Base-by-base conservation (phyloP, 257 asterid genomes). In the Haberlea rhodopensis region DNA sequence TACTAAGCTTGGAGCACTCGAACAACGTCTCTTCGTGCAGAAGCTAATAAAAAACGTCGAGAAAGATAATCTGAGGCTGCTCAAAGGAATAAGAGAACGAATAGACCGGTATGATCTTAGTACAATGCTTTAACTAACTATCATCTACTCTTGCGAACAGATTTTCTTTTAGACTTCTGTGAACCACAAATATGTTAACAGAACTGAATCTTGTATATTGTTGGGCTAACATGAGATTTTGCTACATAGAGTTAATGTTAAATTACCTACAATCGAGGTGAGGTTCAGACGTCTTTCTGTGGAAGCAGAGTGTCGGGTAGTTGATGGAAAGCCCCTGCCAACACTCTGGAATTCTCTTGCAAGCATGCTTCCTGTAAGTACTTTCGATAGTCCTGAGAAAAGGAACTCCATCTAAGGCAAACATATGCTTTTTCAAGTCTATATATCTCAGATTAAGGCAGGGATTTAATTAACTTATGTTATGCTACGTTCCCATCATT, bases 301-400 rank as follows among this genome's bases (percentile, higher is more conserved):
- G 5, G 79, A 79, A 70, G 81, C 79, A 13, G 73, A 73, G 27
- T 76, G 79, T 46, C 65, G 73, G 27, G 77, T 76, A 18, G 81
- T 79, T 59, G 48, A 63, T 53, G 84, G 84, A n/a, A 75, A 73
- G 73, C 84, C 84, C 0, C 72, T 79, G 15, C 79, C 84, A 51
- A 79, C 77, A 31, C 79, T 79, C 67, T 76, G 84, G 84, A 79
- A 79, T 71, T 60, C 81, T 67, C 57, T 73, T n/a, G 64, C 63
- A 34, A 62, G 69, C 57, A 51, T 67, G 52, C 21, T 79, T 60
- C 34, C 48, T 25, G 81, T 76, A 24, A 69, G 76, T 56, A 52
- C 16, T 37, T 45, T 37, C 8, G 11, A 8, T n/a, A n/a, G n/a
- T n/a, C n/a, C n/a, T n/a, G n/a, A n/a, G n/a, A n/a, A n/a, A n/a